Percentiles rank a stretch among this genome's conserved stretches.
phyloP scores from a whole-genome alignment of 768 basidiomycete species.

The Dacryopinax spathularia region DNA sequence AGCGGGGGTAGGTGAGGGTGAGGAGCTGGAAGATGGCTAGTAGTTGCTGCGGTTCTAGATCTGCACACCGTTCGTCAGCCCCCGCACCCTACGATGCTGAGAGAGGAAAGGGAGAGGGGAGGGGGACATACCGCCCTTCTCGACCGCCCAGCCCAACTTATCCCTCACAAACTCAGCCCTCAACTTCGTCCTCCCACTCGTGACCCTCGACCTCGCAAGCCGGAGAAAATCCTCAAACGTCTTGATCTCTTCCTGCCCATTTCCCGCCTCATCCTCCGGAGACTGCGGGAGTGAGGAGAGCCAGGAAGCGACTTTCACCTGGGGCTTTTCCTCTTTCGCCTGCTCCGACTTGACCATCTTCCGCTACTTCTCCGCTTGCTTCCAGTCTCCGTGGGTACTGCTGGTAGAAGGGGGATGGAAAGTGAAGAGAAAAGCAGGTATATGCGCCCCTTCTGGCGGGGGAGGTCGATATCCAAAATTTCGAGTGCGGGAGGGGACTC shows the following conservation, averaged over 20 bases:
- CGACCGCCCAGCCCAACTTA: slow-evolving; percentile 42
- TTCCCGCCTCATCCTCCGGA: background rate
- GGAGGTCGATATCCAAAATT: background rate
- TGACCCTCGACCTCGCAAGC: slow-evolving; percentile 36
- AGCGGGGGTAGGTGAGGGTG: slow-evolving; percentile 63
- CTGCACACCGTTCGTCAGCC: slow-evolving; percentile 25
- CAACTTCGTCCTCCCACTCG: slow-evolving; percentile 39
- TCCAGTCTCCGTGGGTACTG: too few relatives aligned
- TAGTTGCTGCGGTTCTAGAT: slow-evolving; percentile 43
- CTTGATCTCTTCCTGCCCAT: background rate
- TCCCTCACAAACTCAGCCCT: slow-evolving; percentile 49
- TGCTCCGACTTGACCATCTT: too few relatives aligned
- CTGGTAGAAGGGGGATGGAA: too few relatives aligned
- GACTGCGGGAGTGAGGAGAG: background rate
- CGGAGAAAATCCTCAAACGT: slow-evolving; percentile 12
- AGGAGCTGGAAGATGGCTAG: slow-evolving; percentile 61
- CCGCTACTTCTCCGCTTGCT: too few relatives aligned
- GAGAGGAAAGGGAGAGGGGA: background rate
- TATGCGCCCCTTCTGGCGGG: too few relatives aligned
- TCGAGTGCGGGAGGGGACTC: too few relatives aligned
- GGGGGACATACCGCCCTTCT: slow-evolving; percentile 34
- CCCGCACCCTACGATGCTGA: slow-evolving; percentile 3
- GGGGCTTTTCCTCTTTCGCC: background rate
- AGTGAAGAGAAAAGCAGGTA: too few relatives aligned
- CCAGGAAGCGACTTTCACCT: background rate